Evolutionary conservation across 2,329 filamentous ascomycete species (phyloP).

Genomic region (Parasarocladium wereldwijsianum): DNA sequence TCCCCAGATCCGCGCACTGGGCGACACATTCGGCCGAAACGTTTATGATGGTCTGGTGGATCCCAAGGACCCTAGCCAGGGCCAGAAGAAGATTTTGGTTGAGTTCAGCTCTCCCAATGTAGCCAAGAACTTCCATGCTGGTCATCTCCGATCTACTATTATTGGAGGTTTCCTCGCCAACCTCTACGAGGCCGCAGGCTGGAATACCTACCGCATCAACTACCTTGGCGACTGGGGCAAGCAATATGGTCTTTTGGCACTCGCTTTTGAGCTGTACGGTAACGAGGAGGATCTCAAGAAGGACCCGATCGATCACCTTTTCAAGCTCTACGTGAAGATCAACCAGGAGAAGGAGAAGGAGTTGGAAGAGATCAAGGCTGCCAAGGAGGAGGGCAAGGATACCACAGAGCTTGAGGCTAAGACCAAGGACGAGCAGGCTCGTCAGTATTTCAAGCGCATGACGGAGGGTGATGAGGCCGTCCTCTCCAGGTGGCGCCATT

Average conservation of each 20-base stretch:
- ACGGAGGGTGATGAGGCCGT: conserved; percentile 50
- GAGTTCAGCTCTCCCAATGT: conserved; percentile 82
- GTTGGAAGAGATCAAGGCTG: conserved; percentile 47
- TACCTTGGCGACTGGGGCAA: conserved; percentile 71
- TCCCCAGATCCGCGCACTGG: conserved; percentile 51
- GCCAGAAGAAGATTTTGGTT: conserved; percentile 48
- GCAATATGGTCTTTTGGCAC: conserved; percentile 57
- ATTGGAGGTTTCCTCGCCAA: conserved; percentile 67
- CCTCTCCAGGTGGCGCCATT: conserved; percentile 47
- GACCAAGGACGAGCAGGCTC: conserved; percentile 59
- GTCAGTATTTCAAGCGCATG: conserved; percentile 57
- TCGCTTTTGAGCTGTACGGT: conserved; percentile 64
- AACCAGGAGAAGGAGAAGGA: conserved; percentile 52
- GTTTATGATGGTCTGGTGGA: conserved; percentile 43
- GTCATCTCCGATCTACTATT: conserved; percentile 64
- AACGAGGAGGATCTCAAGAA: conserved; percentile 53
- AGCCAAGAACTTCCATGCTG: conserved; percentile 71
- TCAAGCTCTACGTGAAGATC: conserved; percentile 69
- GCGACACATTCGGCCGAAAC: conserved; percentile 27
- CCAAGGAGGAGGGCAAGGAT: conserved; percentile 38
- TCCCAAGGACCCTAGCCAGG: conserved; percentile 41
- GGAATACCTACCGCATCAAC: conserved; percentile 62
- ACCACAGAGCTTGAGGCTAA: conserved; percentile 32
- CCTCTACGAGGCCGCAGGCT: conserved; percentile 54
- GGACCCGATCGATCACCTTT: conserved; percentile 72